These are phyloP conservation scores for Microascus cirrosus DNA, from an alignment of 2,329 filamentous ascomycete species.

Conservation along the genomic window DNA sequence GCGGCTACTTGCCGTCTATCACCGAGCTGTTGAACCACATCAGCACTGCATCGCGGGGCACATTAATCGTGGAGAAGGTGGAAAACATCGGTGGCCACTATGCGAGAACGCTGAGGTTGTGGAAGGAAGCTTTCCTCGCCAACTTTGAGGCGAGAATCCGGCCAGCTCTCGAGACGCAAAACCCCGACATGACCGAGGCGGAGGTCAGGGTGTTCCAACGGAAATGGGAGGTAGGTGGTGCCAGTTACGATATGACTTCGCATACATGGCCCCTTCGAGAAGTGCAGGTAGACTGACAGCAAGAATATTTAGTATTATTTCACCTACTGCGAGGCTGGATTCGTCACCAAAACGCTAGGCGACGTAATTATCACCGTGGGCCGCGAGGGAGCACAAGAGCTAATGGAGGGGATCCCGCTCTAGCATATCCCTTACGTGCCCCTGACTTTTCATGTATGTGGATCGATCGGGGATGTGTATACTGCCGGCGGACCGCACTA, in stretches of 20 bases:
- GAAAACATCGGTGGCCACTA: constrained; percentile 70
- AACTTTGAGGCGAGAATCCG: constrained; percentile 52
- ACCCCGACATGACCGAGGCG: constrained; percentile 46
- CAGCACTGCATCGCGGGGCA: constrained; percentile 45
- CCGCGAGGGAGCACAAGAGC: constrained; percentile 51
- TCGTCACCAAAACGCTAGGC: constrained; percentile 59
- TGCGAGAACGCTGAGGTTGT: constrained; percentile 55
- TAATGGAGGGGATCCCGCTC: constrained; percentile 60
- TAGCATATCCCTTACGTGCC: constrained; percentile 19
- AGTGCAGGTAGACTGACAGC: neutral
- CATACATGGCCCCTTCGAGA: neutral
- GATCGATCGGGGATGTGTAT: neutral
- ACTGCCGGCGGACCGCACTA: neutral
- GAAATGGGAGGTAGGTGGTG: constrained; percentile 53
- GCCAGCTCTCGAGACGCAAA: constrained; percentile 45
- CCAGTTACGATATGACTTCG: neutral
- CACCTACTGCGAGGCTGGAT: constrained; percentile 63
- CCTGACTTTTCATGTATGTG: neutral
- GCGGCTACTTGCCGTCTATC: constrained; percentile 55
- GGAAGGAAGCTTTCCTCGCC: constrained; percentile 53
- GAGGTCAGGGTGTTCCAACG: constrained; percentile 56
- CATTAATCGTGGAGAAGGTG: constrained; percentile 53
- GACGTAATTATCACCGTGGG: constrained; percentile 64
- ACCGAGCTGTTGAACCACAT: constrained; percentile 49
- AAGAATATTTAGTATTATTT: constrained; percentile 51